Conservation (phyloP, 768 basidiomycete species). For the Suillus plorans region DNA sequence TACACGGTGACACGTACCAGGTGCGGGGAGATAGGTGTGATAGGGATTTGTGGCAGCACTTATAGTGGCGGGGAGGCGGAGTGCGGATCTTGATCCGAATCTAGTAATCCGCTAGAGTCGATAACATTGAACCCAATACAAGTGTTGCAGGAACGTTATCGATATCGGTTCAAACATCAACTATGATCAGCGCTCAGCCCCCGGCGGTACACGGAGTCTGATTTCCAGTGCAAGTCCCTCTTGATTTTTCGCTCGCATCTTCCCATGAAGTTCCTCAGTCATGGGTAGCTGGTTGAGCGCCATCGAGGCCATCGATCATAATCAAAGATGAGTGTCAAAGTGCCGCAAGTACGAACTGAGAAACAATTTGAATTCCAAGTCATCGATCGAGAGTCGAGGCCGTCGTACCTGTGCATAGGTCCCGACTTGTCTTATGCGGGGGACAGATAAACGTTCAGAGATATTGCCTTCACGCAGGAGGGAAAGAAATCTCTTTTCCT, state of each 20-base stretch:
- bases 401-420: conserved; percentile 23
- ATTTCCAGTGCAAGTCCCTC: not conserved
- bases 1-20: conserved; percentile 27
- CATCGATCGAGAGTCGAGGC: conserved; percentile 23
- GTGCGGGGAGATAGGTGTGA: conserved; percentile 23
- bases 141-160: conserved; percentile 7
- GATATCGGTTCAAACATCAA: conserved; percentile 10
- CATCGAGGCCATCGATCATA: conserved; percentile 1
- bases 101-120: conserved; percentile 25
- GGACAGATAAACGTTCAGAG: conserved; percentile 11
- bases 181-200: not conserved
- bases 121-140: conserved; percentile 11
- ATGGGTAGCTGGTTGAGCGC: not conserved
- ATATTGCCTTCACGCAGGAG: conserved; percentile 8
- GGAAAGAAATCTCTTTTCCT: conserved; percentile 17
- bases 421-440: conserved; percentile 11
- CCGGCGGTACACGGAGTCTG: not conserved
- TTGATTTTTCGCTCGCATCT: not conserved
- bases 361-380: conserved; percentile 7
- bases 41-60: conserved; percentile 30
- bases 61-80: conserved; percentile 51
- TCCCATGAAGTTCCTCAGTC: not conserved
- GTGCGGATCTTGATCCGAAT: conserved; percentile 79
- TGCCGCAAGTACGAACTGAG: not conserved
- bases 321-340: not conserved